Percentiles rank a stretch among this genome's conserved stretches.
phyloP scores from a whole-genome alignment of 2,329 filamentous ascomycete genomes.

The Colletotrichum brevisporum region DNA sequence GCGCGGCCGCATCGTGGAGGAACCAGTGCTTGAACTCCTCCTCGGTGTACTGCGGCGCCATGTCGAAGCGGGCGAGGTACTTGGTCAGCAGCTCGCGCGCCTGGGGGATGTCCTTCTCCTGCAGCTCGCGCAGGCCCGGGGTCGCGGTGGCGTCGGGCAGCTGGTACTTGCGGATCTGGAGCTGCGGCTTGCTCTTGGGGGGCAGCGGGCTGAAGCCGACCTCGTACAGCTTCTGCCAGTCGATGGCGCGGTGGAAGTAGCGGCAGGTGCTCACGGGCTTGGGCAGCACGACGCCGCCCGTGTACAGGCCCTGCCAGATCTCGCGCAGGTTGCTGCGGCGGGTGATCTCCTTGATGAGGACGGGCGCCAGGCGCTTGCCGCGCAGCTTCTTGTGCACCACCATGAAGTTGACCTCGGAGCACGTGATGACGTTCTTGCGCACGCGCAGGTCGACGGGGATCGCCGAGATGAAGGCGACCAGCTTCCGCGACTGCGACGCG shows the following conservation, averaged over 20 bases:
- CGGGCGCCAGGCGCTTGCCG: conserved; percentile 89
- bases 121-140: conserved; percentile 84
- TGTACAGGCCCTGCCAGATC: conserved; percentile 97
- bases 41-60: conserved; percentile 84
- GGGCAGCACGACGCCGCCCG: conserved; percentile 90
- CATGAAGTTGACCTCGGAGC: conserved; percentile 97
- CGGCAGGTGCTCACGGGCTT: conserved; percentile 93
- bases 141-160: conserved; percentile 82
- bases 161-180: conserved; percentile 89
- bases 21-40: conserved; percentile 93
- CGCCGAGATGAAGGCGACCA: conserved; percentile 96
- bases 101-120: conserved; percentile 80
- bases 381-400: conserved; percentile 98
- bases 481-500: conserved; percentile 83
- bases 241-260: conserved; percentile 93
- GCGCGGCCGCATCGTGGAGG: conserved; percentile 75
- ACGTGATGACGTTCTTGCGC: conserved; percentile 79
- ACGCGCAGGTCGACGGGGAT: conserved; percentile 89
- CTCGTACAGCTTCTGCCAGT: conserved; percentile 97
- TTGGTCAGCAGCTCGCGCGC: conserved; percentile 82
- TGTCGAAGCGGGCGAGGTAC: conserved; percentile 85
- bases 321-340: conserved; percentile 88
- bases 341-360: conserved; percentile 98
- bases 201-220: conserved; percentile 94
- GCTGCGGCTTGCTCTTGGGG: conserved; percentile 83